Percentiles rank a stretch among this genome's conserved stretches.
These are phyloP conservation scores for Dactylellina cionopaga DNA, from an alignment of 2,329 filamentous ascomycete species.

Conservation along the genomic window DNA sequence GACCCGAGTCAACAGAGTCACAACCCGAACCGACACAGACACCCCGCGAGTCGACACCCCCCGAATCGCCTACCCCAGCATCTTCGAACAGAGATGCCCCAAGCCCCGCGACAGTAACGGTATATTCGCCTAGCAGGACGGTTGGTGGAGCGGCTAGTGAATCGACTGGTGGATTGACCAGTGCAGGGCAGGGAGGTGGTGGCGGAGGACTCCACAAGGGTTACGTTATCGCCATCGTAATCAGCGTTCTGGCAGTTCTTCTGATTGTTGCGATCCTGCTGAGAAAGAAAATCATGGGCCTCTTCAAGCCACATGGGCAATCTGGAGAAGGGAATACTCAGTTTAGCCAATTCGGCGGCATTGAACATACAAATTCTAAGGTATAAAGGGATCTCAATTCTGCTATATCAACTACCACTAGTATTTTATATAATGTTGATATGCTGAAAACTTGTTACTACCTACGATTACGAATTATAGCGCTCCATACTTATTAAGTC, in stretches of 20 bases:
- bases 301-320: not conserved
- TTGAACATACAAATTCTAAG: too few species aligned
- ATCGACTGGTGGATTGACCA: not conserved
- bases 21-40: not conserved
- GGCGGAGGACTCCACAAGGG: slow-evolving; percentile 3
- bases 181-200: not conserved
- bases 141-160: not conserved
- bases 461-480: too few species aligned
- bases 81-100: not conserved
- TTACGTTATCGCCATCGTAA: not conserved
- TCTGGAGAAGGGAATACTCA: not conserved
- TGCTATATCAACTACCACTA: too few species aligned
- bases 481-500: too few species aligned
- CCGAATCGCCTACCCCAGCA: not conserved
- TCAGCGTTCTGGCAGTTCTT: not conserved
- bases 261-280: not conserved
- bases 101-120: not conserved
- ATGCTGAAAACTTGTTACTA: too few species aligned
- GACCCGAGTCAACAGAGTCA: too few species aligned
- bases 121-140: not conserved
- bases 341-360: not conserved
- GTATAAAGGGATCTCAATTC: too few species aligned
- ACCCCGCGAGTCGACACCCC: not conserved
- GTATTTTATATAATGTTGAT: too few species aligned
- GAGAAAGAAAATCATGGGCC: not conserved